These are phyloP conservation scores for Phoenix roebelenii DNA, from an alignment of 176 grass and related monocot genomes.

Conservation along the genomic window DNA sequence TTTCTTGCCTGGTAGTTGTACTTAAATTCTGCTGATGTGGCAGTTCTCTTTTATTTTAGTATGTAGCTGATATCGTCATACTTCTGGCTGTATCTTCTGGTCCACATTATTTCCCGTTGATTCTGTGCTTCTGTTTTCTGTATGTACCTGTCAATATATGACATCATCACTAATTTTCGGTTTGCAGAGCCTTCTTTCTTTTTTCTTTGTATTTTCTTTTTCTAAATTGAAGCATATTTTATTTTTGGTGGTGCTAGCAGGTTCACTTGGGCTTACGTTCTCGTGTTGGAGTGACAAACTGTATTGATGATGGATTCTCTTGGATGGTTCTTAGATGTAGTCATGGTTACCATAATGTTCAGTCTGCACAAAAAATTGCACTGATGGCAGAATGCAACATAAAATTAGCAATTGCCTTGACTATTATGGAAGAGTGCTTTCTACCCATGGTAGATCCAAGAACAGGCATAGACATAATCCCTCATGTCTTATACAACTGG, in stretches of 20 bases:
- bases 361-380: conserved; percentile 37
- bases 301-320: conserved; percentile 37
- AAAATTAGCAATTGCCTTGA: conserved; percentile 79
- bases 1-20: too few species aligned
- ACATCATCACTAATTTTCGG: too few species aligned
- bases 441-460: conserved; percentile 65
- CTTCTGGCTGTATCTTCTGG: too few species aligned
- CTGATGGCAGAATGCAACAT: conserved; percentile 83
- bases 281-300: conserved; percentile 55
- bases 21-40: too few species aligned
- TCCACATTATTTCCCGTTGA: too few species aligned
- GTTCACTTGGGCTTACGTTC: conserved; percentile 46
- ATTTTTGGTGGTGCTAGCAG: conserved; percentile 28
- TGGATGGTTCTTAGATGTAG: conserved; percentile 54
- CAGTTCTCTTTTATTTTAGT: too few species aligned
- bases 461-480: conserved; percentile 76
- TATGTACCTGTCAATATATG: too few species aligned
- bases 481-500: conserved; percentile 74
- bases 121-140: too few species aligned
- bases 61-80: too few species aligned
- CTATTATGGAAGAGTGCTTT: conserved; percentile 88
- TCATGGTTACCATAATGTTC: conserved; percentile 56
- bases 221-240: neutral
- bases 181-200: neutral
- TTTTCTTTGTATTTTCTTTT: neutral